Evolutionary conservation across 305 asterid species (phyloP).

Genomic region (Ilex paraguariensis): DNA sequence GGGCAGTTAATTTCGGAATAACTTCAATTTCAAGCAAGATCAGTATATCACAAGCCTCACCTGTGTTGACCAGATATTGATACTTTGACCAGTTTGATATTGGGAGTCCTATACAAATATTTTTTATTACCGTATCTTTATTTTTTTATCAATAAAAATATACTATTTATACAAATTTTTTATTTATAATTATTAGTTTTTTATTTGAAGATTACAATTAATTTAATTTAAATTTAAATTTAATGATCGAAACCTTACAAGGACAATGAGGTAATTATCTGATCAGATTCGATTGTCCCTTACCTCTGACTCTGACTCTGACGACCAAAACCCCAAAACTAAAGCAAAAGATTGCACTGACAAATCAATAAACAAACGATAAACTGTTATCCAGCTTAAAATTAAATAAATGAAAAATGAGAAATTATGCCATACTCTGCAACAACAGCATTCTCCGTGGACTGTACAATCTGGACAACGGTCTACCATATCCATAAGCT

Average conservation of each 20-base stretch:
- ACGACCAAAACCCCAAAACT: slow-evolving; percentile 3
- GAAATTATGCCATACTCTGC: background rate
- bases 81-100: slow-evolving; percentile 16
- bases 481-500: too few species aligned
- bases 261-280: slow-evolving; percentile 41
- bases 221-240: too few species aligned
- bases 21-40: slow-evolving; percentile 35
- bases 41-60: slow-evolving; percentile 21
- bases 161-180: too few species aligned
- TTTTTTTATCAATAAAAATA: slow-evolving; percentile 4
- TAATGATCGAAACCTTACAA: slow-evolving; percentile 25
- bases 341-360: slow-evolving; percentile 41
- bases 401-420: slow-evolving; percentile 10
- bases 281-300: slow-evolving; percentile 43
- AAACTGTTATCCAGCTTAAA: too few species aligned
- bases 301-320: slow-evolving; percentile 20
- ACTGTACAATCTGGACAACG: too few species aligned
- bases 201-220: too few species aligned
- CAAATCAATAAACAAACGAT: slow-evolving; percentile 20
- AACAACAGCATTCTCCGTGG: too few species aligned
- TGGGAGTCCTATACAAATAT: background rate
- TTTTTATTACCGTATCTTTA: background rate
- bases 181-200: too few species aligned
- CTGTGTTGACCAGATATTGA: slow-evolving; percentile 22
- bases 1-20: slow-evolving; percentile 16